Conservation (phyloP, 208 protist species). For the Acanthamoeba castellanii region DNA sequence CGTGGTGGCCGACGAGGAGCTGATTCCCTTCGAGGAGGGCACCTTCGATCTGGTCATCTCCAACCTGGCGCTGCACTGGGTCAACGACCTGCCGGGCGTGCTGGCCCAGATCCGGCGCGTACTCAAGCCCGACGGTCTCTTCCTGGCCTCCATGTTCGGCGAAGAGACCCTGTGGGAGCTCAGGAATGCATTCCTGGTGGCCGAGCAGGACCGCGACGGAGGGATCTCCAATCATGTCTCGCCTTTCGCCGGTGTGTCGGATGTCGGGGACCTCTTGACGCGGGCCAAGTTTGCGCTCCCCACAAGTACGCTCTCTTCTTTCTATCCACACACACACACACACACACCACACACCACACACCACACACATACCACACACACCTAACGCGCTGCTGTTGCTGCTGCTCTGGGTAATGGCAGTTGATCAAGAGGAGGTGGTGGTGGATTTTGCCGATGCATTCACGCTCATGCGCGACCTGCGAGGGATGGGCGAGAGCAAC, state of each 20-base stretch:
- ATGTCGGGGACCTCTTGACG: constrained; percentile 63
- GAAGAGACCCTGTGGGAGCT: constrained; percentile 70
- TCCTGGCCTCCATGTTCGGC: constrained; percentile 73
- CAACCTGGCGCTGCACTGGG: constrained; percentile 74
- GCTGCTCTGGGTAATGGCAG: neutral
- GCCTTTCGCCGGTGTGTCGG: constrained; percentile 62
- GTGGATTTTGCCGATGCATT: constrained; percentile 68
- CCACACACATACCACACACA: neutral
- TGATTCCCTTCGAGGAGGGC: constrained; percentile 40
- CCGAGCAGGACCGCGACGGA: constrained; percentile 69
- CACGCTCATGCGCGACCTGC: constrained; percentile 72
- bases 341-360: neutral
- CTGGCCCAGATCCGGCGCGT: constrained; percentile 35
- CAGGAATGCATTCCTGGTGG: constrained; percentile 71
- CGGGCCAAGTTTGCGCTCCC: constrained; percentile 31
- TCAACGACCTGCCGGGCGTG: constrained; percentile 75
- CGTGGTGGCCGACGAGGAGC: constrained; percentile 48
- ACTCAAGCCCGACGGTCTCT: constrained; percentile 72
- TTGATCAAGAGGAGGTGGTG: constrained; percentile 59
- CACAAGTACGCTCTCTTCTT: neutral
- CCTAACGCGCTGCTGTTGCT: neutral
- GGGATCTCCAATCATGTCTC: constrained; percentile 69
- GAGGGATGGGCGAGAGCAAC: constrained; percentile 76
- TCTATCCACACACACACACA: neutral
- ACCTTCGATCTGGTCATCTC: constrained; percentile 70